Evolutionary conservation across 768 basidiomycete species (phyloP).

Genomic region (Termitomyces bulborhizus): DNA sequence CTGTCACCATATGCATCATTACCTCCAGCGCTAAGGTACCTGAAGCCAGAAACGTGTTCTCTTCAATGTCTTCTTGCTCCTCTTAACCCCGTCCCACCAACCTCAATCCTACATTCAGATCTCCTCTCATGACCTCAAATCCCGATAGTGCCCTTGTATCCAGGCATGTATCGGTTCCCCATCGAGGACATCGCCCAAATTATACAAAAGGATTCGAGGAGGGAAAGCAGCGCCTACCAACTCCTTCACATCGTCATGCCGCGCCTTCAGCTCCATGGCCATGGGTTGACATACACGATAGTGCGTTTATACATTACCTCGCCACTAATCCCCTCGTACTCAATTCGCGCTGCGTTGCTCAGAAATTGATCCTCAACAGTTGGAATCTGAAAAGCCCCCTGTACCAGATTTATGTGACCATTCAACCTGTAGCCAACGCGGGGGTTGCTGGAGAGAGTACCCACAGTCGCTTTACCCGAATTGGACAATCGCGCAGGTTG

Average conservation of each 20-base stretch:
- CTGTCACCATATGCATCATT: no score
- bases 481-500: slow-evolving; percentile 44
- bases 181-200: slow-evolving; percentile 9
- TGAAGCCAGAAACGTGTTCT: neutral
- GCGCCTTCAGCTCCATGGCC: slow-evolving; percentile 43
- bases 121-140: neutral
- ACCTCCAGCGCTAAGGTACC: neutral
- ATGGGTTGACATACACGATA: slow-evolving; percentile 36
- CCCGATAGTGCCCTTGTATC: neutral
- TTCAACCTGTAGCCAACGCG: slow-evolving; percentile 18
- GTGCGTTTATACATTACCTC: slow-evolving; percentile 16
- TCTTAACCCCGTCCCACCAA: neutral
- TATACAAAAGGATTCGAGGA: slow-evolving; percentile 10
- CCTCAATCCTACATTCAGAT: neutral
- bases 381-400: slow-evolving; percentile 24
- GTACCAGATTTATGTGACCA: slow-evolving; percentile 33
- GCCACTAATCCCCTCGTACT: neutral
- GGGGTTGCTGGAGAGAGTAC: slow-evolving; percentile 33
- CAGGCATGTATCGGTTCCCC: neutral
- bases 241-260: slow-evolving; percentile 40
- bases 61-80: neutral
- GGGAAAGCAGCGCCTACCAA: slow-evolving; percentile 17
- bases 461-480: slow-evolving; percentile 48
- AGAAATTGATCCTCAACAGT: slow-evolving; percentile 31
- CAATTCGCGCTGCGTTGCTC: neutral